A percentile compares a stretch with the other conserved stretches of the same genome.
phyloP scores from a whole-genome alignment of 768 basidiomycete genomes.

The Pleurotus sapidus region DNA sequence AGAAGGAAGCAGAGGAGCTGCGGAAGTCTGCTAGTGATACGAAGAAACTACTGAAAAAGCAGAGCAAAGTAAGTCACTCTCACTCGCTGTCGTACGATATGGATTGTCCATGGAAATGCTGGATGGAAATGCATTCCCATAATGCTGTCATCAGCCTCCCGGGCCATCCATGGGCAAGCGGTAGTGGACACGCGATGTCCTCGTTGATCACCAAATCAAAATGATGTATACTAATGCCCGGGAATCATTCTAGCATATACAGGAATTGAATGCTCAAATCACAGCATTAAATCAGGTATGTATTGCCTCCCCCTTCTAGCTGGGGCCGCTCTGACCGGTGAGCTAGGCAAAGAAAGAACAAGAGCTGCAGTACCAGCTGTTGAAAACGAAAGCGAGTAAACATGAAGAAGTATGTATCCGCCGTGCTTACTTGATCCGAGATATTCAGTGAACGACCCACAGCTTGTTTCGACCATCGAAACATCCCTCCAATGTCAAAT shows the following conservation, averaged over 20 bases:
- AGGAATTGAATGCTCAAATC: slow-evolving; percentile 47
- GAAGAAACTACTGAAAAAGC: slow-evolving; percentile 51
- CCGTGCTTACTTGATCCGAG: background rate
- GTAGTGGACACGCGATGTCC: too few relatives aligned
- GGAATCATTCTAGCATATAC: slow-evolving; percentile 38
- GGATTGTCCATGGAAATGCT: too few relatives aligned
- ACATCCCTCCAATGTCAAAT: slow-evolving; percentile 68
- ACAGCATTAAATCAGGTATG: slow-evolving; percentile 34
- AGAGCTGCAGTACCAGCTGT: slow-evolving; percentile 38
- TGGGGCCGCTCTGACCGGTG: slow-evolving; percentile 2
- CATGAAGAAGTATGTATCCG: slow-evolving; percentile 50
- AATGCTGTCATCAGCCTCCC: too few relatives aligned
- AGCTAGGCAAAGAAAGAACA: slow-evolving; percentile 42
- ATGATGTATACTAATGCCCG: slow-evolving; percentile 5
- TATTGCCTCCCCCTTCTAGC: background rate
- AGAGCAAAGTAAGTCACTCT: slow-evolving; percentile 45
- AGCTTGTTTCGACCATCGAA: slow-evolving; percentile 60
- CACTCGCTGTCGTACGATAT: too few relatives aligned
- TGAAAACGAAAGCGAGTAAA: slow-evolving; percentile 46
- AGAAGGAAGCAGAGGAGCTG: slow-evolving; percentile 53
- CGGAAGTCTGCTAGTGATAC: slow-evolving; percentile 45
- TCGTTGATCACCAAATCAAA: too few relatives aligned
- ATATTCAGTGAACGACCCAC: background rate
- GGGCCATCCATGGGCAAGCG: too few relatives aligned
- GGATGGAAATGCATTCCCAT: too few relatives aligned